A percentile compares a stretch with the other conserved stretches of the same genome.
Conservation (phyloP, 345 rosid genomes). For the Eucalyptus curtisii region DNA sequence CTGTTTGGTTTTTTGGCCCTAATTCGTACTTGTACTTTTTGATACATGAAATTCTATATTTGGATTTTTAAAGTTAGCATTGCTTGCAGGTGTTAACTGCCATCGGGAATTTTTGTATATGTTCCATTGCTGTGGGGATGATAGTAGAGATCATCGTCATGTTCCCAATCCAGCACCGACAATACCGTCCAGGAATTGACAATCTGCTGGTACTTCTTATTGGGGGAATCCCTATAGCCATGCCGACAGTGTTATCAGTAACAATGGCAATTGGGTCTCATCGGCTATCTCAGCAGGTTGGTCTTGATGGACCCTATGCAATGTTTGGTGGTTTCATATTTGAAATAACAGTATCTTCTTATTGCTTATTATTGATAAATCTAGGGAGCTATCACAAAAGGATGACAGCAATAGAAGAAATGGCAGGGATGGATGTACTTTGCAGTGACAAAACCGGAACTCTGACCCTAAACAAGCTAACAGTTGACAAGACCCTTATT, state of each 20-base stretch:
- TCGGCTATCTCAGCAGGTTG: constrained; percentile 49
- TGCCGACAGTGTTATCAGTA: constrained; percentile 64
- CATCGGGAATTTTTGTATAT: constrained; percentile 88
- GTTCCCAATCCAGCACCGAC: constrained; percentile 76
- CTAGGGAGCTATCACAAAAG: constrained; percentile 70
- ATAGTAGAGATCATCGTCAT: constrained; percentile 67
- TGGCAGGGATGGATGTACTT: constrained; percentile 70
- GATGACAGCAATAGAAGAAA: constrained; percentile 73
- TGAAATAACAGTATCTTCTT: background rate
- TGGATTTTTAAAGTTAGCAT: background rate
- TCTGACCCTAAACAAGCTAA: constrained; percentile 48
- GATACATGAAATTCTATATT: background rate
- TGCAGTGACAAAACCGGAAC: constrained; percentile 71
- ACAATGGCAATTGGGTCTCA: constrained; percentile 71
- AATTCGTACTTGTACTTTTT: background rate
- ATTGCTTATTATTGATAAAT: background rate
- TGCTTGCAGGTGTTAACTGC: constrained; percentile 58
- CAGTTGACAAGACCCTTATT: constrained; percentile 47
- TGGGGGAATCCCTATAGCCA: constrained; percentile 70
- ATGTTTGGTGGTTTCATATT: background rate
- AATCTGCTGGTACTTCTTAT: constrained; percentile 59
- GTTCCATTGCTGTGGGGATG: constrained; percentile 84
- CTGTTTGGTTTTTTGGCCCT: background rate
- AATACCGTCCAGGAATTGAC: constrained; percentile 80
- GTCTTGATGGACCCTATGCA: background rate